Conservation (phyloP, 768 basidiomycete genomes). For the Mycena crocata region DNA sequence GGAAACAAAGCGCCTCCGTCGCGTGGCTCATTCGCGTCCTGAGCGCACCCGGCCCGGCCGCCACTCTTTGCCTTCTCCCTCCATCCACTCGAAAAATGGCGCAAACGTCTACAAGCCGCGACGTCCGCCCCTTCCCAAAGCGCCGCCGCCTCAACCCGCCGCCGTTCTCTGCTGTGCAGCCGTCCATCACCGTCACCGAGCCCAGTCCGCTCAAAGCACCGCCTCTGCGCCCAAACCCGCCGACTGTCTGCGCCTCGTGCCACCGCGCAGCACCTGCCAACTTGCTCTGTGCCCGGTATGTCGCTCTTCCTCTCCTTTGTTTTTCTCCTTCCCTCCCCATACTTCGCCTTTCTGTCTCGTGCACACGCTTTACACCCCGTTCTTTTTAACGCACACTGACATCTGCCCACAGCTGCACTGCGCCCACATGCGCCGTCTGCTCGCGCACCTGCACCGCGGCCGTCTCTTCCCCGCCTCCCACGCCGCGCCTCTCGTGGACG, state of each 20-base stretch:
- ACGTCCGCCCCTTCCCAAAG: slow-evolving; percentile 22
- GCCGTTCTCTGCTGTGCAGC: too few species aligned
- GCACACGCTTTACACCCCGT: too few species aligned
- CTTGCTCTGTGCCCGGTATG: slow-evolving; percentile 28
- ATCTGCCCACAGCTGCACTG: slow-evolving; percentile 53
- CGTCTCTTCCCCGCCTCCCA: slow-evolving; percentile 49
- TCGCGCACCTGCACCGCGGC: slow-evolving; percentile 56
- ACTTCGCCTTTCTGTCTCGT: too few species aligned
- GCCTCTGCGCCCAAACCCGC: background rate
- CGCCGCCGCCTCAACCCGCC: slow-evolving; percentile 25
- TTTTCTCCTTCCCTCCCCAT: too few species aligned
- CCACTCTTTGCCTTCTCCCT: too few species aligned
- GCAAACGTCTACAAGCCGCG: too few species aligned
- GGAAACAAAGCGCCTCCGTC: too few species aligned
- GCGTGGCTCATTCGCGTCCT: too few species aligned
- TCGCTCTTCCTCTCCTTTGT: background rate
- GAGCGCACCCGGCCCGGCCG: too few species aligned
- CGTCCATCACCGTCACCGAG: background rate
- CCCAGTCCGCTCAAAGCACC: background rate
- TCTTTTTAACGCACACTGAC: too few species aligned
- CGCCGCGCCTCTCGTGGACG: slow-evolving; percentile 53
- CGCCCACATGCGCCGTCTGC: slow-evolving; percentile 56
- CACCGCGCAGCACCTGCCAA: slow-evolving; percentile 28
- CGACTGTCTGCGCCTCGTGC: slow-evolving; percentile 31
- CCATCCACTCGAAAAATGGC: too few species aligned